Conservation (phyloP, 2,329 filamentous ascomycete species). For the Aspergillus fijiensis region DNA sequence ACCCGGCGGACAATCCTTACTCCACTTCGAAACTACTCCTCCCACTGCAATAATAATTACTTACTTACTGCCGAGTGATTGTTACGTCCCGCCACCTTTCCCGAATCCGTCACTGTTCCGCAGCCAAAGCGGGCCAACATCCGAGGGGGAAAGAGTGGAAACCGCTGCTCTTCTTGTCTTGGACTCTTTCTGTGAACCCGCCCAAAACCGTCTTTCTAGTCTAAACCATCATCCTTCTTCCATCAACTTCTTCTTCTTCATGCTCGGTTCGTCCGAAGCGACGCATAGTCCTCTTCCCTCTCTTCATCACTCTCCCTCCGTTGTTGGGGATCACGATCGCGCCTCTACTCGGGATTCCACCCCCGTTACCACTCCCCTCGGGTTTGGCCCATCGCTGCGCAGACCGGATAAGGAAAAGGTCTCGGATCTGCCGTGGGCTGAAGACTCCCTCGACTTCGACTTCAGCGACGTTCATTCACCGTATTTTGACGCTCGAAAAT, state of each 20-base stretch:
- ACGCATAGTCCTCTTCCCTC: constrained; percentile 44
- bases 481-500: constrained; percentile 29
- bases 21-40: no score
- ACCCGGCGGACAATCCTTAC: no score
- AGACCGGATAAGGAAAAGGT: constrained; percentile 46
- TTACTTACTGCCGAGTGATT: constrained; percentile 11
- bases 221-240: neutral
- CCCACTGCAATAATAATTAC: no score
- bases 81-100: constrained; percentile 29
- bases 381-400: constrained; percentile 45
- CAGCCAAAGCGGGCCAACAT: constrained; percentile 38
- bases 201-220: constrained; percentile 25
- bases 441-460: constrained; percentile 35
- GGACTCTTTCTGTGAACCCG: constrained; percentile 23
- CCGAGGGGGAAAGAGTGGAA: constrained; percentile 34
- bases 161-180: neutral
- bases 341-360: constrained; percentile 53
- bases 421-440: constrained; percentile 47
- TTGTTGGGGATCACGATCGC: constrained; percentile 48
- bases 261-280: constrained; percentile 54
- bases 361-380: constrained; percentile 51
- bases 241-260: constrained; percentile 35
- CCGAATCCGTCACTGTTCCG: constrained; percentile 32
- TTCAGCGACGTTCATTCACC: constrained; percentile 32
- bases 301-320: constrained; percentile 53